phyloP scores from a whole-genome alignment of 495 filamentous ascomycete species.

The Penicillium nucicola region DNA sequence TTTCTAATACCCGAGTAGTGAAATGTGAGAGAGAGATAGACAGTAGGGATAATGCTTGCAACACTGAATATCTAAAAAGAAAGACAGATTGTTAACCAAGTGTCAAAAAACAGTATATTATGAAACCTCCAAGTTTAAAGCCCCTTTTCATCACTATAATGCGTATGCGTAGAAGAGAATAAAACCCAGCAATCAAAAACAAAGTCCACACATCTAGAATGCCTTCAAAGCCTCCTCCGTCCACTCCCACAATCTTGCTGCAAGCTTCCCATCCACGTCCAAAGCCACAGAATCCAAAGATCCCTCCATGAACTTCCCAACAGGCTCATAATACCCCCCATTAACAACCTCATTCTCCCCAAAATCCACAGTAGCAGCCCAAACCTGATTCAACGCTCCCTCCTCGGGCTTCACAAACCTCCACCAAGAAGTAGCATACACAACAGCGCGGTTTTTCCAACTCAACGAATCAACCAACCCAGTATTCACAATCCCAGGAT shows the following conservation, averaged over 20 bases:
- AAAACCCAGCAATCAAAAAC: too few relatives aligned
- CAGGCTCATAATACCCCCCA: constrained; percentile 50
- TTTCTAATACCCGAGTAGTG: too few relatives aligned
- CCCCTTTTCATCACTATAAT: too few relatives aligned
- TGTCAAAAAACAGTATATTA: too few relatives aligned
- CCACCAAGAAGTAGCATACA: constrained; percentile 14
- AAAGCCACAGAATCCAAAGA: constrained; percentile 12
- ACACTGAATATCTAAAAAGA: too few relatives aligned
- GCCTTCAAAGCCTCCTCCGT: constrained; percentile 29
- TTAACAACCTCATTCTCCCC: constrained; percentile 23
- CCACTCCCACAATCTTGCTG: constrained; percentile 54
- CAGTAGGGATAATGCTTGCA: too few relatives aligned
- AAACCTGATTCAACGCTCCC: constrained; percentile 54
- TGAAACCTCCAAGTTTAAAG: too few relatives aligned
- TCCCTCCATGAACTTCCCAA: constrained; percentile 32
- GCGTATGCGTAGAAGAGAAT: too few relatives aligned
- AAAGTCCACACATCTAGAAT: background rate
- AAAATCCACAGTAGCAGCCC: constrained; percentile 40
- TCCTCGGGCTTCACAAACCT: constrained; percentile 10
- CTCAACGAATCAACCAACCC: constrained; percentile 30
- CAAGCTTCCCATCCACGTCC: constrained; percentile 40
- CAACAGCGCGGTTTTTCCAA: constrained; percentile 8
- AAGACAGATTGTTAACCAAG: too few relatives aligned
- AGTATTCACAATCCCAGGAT: constrained; percentile 40
- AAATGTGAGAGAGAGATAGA: too few relatives aligned